phyloP scores from a whole-genome alignment of 2,329 filamentous ascomycete species.

The Calonectria hawksworthii region DNA sequence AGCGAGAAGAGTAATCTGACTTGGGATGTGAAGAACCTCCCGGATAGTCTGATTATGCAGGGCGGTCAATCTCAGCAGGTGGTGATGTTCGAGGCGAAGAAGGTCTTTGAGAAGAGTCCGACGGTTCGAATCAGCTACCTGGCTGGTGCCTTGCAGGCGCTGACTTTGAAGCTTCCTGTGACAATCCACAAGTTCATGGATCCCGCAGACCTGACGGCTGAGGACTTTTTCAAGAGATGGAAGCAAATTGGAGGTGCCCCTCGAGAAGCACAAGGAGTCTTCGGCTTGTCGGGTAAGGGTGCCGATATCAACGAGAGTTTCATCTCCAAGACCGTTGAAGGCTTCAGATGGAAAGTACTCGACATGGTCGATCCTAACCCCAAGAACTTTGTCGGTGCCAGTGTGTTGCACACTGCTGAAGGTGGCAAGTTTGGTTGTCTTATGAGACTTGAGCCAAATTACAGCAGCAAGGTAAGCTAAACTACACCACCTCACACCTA shows the following conservation, averaged over 20 bases:
- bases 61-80: conserved; percentile 91
- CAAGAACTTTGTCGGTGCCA: conserved; percentile 94
- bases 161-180: conserved; percentile 92
- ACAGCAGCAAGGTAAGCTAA: conserved; percentile 89
- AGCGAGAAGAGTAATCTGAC: conserved; percentile 77
- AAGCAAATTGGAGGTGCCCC: conserved; percentile 95
- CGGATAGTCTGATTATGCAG: conserved; percentile 83
- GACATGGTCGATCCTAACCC: conserved; percentile 90
- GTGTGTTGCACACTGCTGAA: conserved; percentile 84
- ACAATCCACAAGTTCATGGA: conserved; percentile 98
- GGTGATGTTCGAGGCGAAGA: conserved; percentile 91
- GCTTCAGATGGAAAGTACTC: conserved; percentile 91
- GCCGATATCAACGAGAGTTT: conserved; percentile 75
- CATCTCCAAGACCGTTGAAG: conserved; percentile 80
- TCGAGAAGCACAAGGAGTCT: conserved; percentile 90
- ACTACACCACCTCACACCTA: conserved; percentile 48
- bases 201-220: conserved; percentile 83
- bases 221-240: conserved; percentile 99
- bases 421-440: conserved; percentile 95
- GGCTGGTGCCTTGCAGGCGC: conserved; percentile 90
- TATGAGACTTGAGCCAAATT: conserved; percentile 94
- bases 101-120: conserved; percentile 84
- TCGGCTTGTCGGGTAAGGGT: conserved; percentile 72
- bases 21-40: conserved; percentile 89
- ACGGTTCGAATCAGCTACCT: conserved; percentile 96